Base-by-base conservation (phyloP, 1,284 basidiomycete genomes). In the Melampsora larici-populina region DNA sequence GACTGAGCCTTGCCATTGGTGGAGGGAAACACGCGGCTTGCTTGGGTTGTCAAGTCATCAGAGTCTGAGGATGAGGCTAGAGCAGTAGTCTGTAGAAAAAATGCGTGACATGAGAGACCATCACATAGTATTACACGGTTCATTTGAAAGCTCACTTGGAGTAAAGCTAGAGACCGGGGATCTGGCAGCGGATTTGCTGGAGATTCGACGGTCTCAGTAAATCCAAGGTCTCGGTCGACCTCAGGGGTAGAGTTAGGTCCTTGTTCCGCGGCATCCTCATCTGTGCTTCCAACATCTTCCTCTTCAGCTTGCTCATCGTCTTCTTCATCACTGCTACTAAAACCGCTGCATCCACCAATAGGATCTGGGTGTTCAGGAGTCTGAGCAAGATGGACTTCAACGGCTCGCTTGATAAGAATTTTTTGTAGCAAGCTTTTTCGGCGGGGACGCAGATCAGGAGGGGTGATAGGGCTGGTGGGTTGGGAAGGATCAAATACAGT, bases 321-420 rank as follows among this genome's bases (percentile, higher is more conserved):
- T n/a, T 75, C 73, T 18, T 75, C 73, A 17, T 75, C 73, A 21
- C 49, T 62, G 26, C 73, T 75, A 58, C 73, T 75, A 65, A 67
- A 67, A 7, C 73, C 65, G 17, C 40, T 55, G 36, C 36, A 29
- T 31, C 13, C 48, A 21, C 48, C 29, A 21, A 51, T 24, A 8
- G 65, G 48, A n/a, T 68, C 64, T 29, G 18, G 29, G 5, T 29
- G 24, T 43, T 67, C 49, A 29, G 71, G n/a, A 31, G 64, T 62
- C 8, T 74, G 71, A 48, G 71, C 62, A 24, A 74, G 63, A 24
- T 74, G 71, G 21, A 66, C 46, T 55, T 74, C 60, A 17, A 75
- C 73, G 46, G 73, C 73, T 29, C 65, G 64, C 33, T 75, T 75
- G 64, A 75, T 75, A 8, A 75, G 55, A 6, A 75, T 21, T n/a